Percentiles rank a stretch among this genome's conserved stretches.
Conservation (phyloP, 768 basidiomycete genomes). For the Lactifluus subvellereus region DNA sequence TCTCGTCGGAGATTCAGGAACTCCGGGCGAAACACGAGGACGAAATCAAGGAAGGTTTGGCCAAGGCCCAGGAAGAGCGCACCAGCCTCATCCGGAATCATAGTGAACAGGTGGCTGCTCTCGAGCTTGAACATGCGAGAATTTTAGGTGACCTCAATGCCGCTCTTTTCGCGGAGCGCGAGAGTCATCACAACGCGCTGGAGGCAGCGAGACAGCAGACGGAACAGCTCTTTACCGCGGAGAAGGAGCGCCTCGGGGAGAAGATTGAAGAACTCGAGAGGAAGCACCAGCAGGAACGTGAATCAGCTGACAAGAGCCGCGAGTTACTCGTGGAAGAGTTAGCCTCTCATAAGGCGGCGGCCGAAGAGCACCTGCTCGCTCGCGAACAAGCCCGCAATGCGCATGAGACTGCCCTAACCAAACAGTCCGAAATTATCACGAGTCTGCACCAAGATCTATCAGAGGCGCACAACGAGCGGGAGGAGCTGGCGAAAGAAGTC, state of each 20-base stretch:
- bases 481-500: conserved; percentile 38
- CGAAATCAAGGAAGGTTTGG: conserved; percentile 8
- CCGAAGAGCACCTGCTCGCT: conserved; percentile 38
- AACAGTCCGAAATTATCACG: conserved; percentile 45
- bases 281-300: conserved; percentile 45
- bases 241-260: conserved; percentile 41
- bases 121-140: conserved; percentile 14
- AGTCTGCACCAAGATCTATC: conserved; percentile 48
- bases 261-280: conserved; percentile 46
- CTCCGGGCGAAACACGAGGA: conserved; percentile 6
- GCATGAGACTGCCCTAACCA: conserved; percentile 41
- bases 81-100: conserved; percentile 1
- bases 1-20: conserved; percentile 25
- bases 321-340: conserved; percentile 46
- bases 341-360: conserved; percentile 42
- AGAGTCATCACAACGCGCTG: conserved; percentile 33
- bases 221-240: conserved; percentile 37
- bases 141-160: conserved; percentile 34
- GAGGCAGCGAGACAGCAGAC: conserved; percentile 34
- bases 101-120: conserved; percentile 1
- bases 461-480: conserved; percentile 36
- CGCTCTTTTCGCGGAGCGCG: conserved; percentile 35
- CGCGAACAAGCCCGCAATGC: conserved; percentile 30
- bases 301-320: conserved; percentile 35
- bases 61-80: conserved; percentile 3